Conservation (phyloP, 2,329 filamentous ascomycete genomes). For the Fusarium irregulare region DNA sequence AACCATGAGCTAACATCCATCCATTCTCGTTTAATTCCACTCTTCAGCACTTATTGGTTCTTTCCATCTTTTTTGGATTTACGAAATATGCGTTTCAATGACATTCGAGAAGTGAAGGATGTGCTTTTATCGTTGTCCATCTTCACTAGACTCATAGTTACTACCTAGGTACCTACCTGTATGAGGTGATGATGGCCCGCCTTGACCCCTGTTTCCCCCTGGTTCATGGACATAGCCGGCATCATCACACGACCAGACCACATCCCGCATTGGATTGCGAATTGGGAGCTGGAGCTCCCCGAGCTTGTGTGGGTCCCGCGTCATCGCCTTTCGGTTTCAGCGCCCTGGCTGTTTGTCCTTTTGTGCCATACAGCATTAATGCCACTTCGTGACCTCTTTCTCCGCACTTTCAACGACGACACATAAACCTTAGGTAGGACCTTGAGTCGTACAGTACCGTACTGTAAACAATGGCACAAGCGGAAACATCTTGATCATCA, state of each 20-base stretch:
- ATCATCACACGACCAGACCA: slow-evolving; percentile 36
- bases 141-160: background rate
- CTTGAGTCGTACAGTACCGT: background rate
- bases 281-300: slow-evolving; percentile 45
- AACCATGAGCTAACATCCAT: slow-evolving; percentile 11
- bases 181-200: slow-evolving; percentile 29
- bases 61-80: background rate
- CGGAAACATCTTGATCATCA: background rate
- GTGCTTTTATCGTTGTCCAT: slow-evolving; percentile 8
- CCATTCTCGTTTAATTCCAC: background rate
- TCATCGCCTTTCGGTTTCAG: slow-evolving; percentile 9
- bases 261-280: slow-evolving; percentile 34
- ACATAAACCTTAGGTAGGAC: slow-evolving; percentile 2
- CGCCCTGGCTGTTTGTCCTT: slow-evolving; percentile 17
- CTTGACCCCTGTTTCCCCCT: slow-evolving; percentile 28
- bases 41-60: background rate
- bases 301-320: slow-evolving; percentile 46
- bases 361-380: slow-evolving; percentile 22
- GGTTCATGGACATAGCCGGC: slow-evolving; percentile 14
- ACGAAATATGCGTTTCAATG: background rate
- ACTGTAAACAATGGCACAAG: background rate
- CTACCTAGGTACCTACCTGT: background rate
- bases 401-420: slow-evolving; percentile 40
- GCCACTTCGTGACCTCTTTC: slow-evolving; percentile 36
- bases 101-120: background rate